Conservation (phyloP, 768 basidiomycete species). For the Lyophyllum decastes region DNA sequence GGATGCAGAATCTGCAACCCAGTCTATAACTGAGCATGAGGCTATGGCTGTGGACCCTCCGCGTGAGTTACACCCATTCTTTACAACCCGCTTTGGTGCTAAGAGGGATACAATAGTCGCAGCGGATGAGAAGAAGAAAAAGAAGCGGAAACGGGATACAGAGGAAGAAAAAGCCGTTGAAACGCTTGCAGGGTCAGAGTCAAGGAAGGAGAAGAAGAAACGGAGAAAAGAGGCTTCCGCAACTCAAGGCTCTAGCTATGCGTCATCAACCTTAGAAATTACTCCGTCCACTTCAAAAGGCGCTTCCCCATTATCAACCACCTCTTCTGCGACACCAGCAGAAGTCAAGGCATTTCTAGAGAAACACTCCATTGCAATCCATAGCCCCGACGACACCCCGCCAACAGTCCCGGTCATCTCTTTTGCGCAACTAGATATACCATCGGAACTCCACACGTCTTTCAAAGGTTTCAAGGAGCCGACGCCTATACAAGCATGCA, state of each 20-base stretch:
- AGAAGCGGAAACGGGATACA: slow-evolving; percentile 43
- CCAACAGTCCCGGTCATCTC: slow-evolving; percentile 66
- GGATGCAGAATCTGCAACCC: slow-evolving; percentile 9
- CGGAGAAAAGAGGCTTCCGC: slow-evolving; percentile 33
- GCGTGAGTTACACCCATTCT: slow-evolving; percentile 18
- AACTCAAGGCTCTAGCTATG: slow-evolving; percentile 16
- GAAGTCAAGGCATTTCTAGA: slow-evolving; percentile 66
- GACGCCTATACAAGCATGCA: slow-evolving; percentile 93
- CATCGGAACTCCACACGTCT: slow-evolving; percentile 57
- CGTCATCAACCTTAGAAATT: slow-evolving; percentile 12
- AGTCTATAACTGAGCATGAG: slow-evolving; percentile 15
- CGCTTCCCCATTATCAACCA: slow-evolving; percentile 16
- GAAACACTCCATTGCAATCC: slow-evolving; percentile 75
- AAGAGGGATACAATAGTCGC: slow-evolving; percentile 5
- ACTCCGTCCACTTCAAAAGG: slow-evolving; percentile 11
- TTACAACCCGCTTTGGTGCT: not conserved
- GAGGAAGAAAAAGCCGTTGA: slow-evolving; percentile 20
- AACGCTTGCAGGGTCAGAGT: slow-evolving; percentile 19
- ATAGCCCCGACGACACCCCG: slow-evolving; percentile 45
- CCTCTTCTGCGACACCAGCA: slow-evolving; percentile 24
- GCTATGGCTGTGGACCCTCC: slow-evolving; percentile 21
- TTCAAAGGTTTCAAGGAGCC: slow-evolving; percentile 81
- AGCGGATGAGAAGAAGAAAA: slow-evolving; percentile 36
- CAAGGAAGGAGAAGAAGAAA: slow-evolving; percentile 47
- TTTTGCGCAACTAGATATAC: slow-evolving; percentile 73